A percentile compares a stretch with the other conserved stretches of the same genome.
Evolutionary conservation across 352 stramenopile genomes (phyloP).

Genomic region (Globisporangium spinosum): DNA sequence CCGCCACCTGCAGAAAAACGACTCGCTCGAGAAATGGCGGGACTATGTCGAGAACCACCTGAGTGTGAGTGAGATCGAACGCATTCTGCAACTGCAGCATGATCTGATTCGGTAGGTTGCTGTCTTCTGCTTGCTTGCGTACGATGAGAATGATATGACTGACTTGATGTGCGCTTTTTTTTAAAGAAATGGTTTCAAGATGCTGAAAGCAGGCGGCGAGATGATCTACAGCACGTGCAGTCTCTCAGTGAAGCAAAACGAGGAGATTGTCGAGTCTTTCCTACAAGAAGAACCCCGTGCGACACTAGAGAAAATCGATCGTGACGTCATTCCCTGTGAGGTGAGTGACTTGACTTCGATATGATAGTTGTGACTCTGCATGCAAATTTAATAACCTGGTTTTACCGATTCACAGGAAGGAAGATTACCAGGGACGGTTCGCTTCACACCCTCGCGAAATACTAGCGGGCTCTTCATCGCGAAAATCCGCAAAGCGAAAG

Average conservation of each 20-base stretch:
- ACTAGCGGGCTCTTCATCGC: constrained; percentile 78
- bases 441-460: constrained; percentile 66
- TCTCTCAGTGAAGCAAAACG: constrained; percentile 91
- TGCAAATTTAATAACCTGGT: background rate
- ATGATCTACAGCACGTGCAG: constrained; percentile 97
- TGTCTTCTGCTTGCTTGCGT: background rate
- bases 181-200: constrained; percentile 75
- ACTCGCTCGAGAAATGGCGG: constrained; percentile 64
- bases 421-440: constrained; percentile 43
- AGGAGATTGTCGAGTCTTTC: constrained; percentile 87
- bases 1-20: constrained; percentile 77
- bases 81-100: constrained; percentile 59
- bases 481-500: constrained; percentile 37
- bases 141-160: background rate
- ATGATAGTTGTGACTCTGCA: background rate
- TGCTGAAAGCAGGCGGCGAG: constrained; percentile 82
- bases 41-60: constrained; percentile 74
- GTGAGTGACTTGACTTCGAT: constrained; percentile 19
- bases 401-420: constrained; percentile 31
- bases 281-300: constrained; percentile 46
- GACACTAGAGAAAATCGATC: constrained; percentile 34
- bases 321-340: constrained; percentile 44
- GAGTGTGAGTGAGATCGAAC: constrained; percentile 44
- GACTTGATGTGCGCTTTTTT: background rate
- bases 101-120: constrained; percentile 41